These are phyloP conservation scores for Septoria petroselini DNA, from an alignment of 2,329 filamentous ascomycete genomes.

Conservation along the genomic window DNA sequence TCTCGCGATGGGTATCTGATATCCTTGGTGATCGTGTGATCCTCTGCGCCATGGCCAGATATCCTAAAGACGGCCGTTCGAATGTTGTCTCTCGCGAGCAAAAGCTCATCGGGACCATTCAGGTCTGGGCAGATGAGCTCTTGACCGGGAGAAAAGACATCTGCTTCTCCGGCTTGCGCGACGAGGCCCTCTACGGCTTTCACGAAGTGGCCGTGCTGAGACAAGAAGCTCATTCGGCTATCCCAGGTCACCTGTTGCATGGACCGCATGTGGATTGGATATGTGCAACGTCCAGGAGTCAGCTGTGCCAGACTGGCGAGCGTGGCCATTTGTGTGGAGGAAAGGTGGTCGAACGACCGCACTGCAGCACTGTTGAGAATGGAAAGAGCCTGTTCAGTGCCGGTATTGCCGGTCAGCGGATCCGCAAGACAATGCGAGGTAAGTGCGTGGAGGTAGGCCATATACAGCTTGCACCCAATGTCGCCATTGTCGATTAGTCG, in stretches of 20 bases:
- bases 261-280: conserved; percentile 41
- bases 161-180: conserved; percentile 20
- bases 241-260: conserved; percentile 51
- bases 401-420: conserved; percentile 56
- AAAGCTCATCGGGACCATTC: conserved; percentile 9
- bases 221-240: conserved; percentile 37
- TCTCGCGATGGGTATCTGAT: conserved; percentile 26
- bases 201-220: conserved; percentile 44
- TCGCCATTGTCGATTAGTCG: conserved; percentile 55
- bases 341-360: conserved; percentile 28
- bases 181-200: conserved; percentile 30
- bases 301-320: conserved; percentile 35
- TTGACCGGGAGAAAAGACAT: conserved; percentile 21
- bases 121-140: conserved; percentile 7
- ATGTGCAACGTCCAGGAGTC: conserved; percentile 43
- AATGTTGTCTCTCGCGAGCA: conserved; percentile 34
- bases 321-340: conserved; percentile 19
- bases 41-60: conserved; percentile 37
- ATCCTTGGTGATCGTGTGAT: conserved; percentile 29
- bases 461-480: conserved; percentile 39
- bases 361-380: conserved; percentile 27
- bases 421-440: conserved; percentile 60
- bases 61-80: conserved; percentile 35
- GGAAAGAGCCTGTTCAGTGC: conserved; percentile 53
- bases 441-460: conserved; percentile 56